Evolutionary conservation across 805 yeast genomes (phyloP), one percentile per base, ranked within the genome.

Genomic region (Debaryomyces castellii): DNA sequence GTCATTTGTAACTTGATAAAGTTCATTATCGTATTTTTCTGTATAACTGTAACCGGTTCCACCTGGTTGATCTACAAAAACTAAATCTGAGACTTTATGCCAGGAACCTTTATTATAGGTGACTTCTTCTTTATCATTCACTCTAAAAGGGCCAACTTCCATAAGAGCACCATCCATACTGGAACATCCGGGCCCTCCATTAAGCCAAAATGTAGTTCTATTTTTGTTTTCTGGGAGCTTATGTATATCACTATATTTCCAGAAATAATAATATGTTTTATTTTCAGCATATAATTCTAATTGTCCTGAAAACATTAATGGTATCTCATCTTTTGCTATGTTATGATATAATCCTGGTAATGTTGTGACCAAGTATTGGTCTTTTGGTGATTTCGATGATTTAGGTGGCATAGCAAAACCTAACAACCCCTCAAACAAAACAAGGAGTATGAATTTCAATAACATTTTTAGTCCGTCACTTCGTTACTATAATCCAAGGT

Each of bases 121-220:
- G 7, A 89, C 75, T 42, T 73, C 61, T 11, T 52, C 49, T 7
- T 76, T 58, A 0, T 60, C 53, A 52, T 71, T 67, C 16, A 89
- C 76, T 44, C 96, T 73, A 37, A 89, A 78, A 0, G 99, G 98
- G 0, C 99, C 99, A 3, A 83, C 69, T 63, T 94, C 99, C 81
- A 91, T 80, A 51, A 94, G 62, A 0, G 96, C 96, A 12, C 99
- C 99, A 66, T 94, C 99, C 94, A 92, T 82, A 0, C 97, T 90
- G 1, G 97, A 90, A 63, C 99, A 94, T 0, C 99, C 99, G 0
- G 99, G 99, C 0, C 99, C 99, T 33, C 99, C 99, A 63, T 94
- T 94, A 18, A 94, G 74, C 98, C 99, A 94, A 44, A 94, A 76
- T 7, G 86, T 76, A 18, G 87, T 73, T 50, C 74, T 75, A 52